These are phyloP conservation scores for Entomortierella beljakovae DNA, from an alignment of 192 early-diverging fungal genomes.

Conservation along the genomic window DNA sequence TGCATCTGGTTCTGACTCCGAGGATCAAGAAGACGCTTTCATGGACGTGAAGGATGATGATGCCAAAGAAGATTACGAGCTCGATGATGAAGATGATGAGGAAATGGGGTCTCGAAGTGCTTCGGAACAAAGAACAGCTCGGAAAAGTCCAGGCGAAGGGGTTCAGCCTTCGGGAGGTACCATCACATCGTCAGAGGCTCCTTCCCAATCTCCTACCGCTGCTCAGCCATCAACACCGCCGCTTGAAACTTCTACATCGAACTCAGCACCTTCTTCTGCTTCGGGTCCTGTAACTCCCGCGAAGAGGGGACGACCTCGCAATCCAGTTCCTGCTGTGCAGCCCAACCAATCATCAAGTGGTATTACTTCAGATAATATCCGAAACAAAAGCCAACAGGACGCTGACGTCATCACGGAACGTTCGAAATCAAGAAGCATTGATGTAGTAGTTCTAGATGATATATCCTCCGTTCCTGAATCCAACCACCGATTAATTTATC, in stretches of 20 bases:
- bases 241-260: not conserved
- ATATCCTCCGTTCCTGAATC: slow-evolving; percentile 10
- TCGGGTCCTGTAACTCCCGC: slow-evolving; percentile 21
- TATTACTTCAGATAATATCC: slow-evolving; percentile 14
- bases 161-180: not conserved
- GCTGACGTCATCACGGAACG: not conserved
- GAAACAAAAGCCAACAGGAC: not conserved
- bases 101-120: slow-evolving; percentile 34
- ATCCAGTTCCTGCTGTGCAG: slow-evolving; percentile 6
- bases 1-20: slow-evolving; percentile 33
- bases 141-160: not conserved
- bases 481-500: too few species aligned
- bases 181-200: slow-evolving; percentile 6
- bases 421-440: not conserved
- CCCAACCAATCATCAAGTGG: slow-evolving; percentile 15
- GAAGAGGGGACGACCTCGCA: slow-evolving; percentile 48
- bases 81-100: slow-evolving; percentile 39
- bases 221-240: slow-evolving; percentile 24
- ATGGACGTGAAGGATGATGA: slow-evolving; percentile 13
- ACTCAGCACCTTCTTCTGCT: slow-evolving; percentile 1
- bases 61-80: slow-evolving; percentile 32
- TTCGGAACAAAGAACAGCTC: slow-evolving; percentile 18
- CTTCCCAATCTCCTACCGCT: slow-evolving; percentile 4
- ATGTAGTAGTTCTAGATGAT: slow-evolving; percentile 8
- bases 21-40: slow-evolving; percentile 34